Percentiles rank a stretch among this genome's conserved stretches.
phyloP scores from a whole-genome alignment of 139 green algal species.

The Spirogloea muscicola region DNA sequence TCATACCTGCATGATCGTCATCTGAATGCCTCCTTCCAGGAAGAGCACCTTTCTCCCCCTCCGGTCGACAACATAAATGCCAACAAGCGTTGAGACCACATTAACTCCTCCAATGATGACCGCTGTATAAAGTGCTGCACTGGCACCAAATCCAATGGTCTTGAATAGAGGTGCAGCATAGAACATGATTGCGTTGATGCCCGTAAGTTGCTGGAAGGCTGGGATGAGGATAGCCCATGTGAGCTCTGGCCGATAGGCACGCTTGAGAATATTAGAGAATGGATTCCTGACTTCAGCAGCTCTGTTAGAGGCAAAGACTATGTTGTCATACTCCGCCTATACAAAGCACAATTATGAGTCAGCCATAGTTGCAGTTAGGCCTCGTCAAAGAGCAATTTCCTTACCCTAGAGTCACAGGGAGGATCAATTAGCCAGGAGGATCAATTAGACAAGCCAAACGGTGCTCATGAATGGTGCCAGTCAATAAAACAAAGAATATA shows the following conservation, averaged over 20 bases:
- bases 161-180: constrained; percentile 57
- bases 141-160: constrained; percentile 47
- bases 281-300: no score
- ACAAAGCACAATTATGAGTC: no score
- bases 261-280: constrained; percentile 46
- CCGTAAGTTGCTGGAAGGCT: constrained; percentile 66
- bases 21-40: constrained; percentile 61
- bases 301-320: no score
- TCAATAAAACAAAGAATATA: no score
- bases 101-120: constrained; percentile 61
- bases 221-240: constrained; percentile 51
- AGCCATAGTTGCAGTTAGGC: no score
- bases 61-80: constrained; percentile 59
- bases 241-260: constrained; percentile 57
- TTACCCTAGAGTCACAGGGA: no score
- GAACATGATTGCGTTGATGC: constrained; percentile 65
- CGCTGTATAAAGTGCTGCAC: constrained; percentile 52
- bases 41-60: constrained; percentile 56
- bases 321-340: no score
- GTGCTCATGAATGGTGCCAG: no score
- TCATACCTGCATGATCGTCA: constrained; percentile 54
- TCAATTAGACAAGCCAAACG: no score
- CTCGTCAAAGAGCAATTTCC: no score
- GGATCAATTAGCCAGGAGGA: no score
- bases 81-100: constrained; percentile 57